These are phyloP conservation scores for Gaeumannomyces sp. DNA, from an alignment of 2,329 filamentous ascomycete genomes.

Conservation along the genomic window DNA sequence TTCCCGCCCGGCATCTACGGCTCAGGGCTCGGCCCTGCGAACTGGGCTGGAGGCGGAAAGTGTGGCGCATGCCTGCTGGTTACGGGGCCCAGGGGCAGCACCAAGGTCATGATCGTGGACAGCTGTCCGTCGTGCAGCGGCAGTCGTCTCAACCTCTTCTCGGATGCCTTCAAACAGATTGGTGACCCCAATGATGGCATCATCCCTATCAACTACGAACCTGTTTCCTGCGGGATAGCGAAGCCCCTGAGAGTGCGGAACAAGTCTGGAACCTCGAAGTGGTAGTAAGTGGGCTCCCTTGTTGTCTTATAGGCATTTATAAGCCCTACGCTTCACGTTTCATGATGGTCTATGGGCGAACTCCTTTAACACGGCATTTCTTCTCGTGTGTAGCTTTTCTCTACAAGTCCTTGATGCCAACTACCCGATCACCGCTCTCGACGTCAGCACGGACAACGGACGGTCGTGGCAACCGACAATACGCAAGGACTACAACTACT, in stretches of 20 bases:
- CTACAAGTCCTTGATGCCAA: constrained; percentile 62
- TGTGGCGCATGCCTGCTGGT: constrained; percentile 59
- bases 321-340: too few species aligned
- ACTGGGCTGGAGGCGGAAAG: constrained; percentile 48
- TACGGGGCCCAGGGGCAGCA: constrained; percentile 47
- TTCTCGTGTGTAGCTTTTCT: constrained; percentile 23
- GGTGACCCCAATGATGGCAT: constrained; percentile 28
- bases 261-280: constrained; percentile 35
- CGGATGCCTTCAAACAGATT: constrained; percentile 33
- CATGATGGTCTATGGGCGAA: not conserved
- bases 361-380: not conserved
- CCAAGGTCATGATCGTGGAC: constrained; percentile 57
- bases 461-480: constrained; percentile 50
- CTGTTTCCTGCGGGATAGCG: constrained; percentile 35
- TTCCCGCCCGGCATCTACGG: constrained; percentile 53
- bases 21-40: constrained; percentile 52
- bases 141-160: constrained; percentile 38
- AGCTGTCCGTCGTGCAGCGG: constrained; percentile 36
- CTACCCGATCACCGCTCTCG: constrained; percentile 46
- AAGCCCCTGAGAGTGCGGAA: constrained; percentile 35
- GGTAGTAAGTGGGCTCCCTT: constrained; percentile 25
- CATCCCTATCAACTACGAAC: constrained; percentile 29
- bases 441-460: constrained; percentile 57
- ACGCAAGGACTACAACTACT: constrained; percentile 53
- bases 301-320: not conserved